phyloP scores from a whole-genome alignment of 805 yeast species.

The Nematodospora valgi region DNA sequence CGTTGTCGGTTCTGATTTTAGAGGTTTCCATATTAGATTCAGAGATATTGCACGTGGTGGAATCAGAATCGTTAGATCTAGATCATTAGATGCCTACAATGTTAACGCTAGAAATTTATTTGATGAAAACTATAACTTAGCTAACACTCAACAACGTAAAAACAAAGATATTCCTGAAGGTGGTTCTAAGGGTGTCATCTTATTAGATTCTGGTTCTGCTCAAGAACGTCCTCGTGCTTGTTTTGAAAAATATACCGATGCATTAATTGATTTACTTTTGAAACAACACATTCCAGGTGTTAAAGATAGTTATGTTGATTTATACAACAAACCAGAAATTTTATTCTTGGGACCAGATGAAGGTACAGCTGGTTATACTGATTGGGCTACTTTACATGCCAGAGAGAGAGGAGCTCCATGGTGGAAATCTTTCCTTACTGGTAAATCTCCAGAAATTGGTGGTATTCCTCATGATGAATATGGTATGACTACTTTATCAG shows the following conservation, averaged over 20 bases:
- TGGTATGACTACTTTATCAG: constrained; percentile 96
- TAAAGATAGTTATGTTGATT: constrained; percentile 80
- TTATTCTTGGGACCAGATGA: constrained; percentile 99
- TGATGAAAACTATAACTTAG: constrained; percentile 95
- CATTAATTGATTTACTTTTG: constrained; percentile 81
- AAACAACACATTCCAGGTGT: constrained; percentile 64
- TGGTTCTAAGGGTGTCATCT: constrained; percentile 95
- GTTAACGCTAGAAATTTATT: constrained; percentile 83
- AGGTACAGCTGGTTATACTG: constrained; percentile 92
- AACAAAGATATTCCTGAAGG: constrained; percentile 99
- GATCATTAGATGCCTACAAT: constrained; percentile 80
- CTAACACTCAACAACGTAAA: constrained; percentile 93
- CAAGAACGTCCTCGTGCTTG: constrained; percentile 80
- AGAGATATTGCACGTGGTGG: constrained; percentile 99
- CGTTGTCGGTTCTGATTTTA: constrained; percentile 92
- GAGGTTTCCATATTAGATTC: constrained; percentile 96
- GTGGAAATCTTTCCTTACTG: constrained; percentile 99
- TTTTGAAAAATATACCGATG: constrained; percentile 88
- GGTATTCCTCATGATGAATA: constrained; percentile 98
- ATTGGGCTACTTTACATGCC: constrained; percentile 98
- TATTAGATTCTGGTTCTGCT: constrained; percentile 72
- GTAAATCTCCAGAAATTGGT: constrained; percentile 86
- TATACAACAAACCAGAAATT: constrained; percentile 81
- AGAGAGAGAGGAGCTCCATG: constrained; percentile 88
- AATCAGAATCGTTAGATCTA: constrained; percentile 87